Base-by-base conservation (phyloP, 148 eudicot genomes). In the Pouteria glomerata region DNA sequence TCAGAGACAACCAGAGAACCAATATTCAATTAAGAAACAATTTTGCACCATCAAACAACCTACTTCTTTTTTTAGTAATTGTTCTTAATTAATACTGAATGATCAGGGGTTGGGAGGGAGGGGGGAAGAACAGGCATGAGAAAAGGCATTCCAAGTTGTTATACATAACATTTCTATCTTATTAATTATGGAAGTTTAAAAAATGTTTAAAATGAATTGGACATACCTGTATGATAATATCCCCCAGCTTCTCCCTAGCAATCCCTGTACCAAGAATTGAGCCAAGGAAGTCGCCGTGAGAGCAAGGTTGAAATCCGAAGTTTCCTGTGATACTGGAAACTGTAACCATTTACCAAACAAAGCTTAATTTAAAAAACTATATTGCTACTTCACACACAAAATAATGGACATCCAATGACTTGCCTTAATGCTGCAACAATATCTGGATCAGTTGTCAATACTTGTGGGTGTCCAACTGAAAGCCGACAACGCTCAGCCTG, bases 211-310 rank as follows among this genome's bases (percentile, higher is more conserved):
- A 45, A 69, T 59, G 13, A 71, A 42, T 13, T 31, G 39, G 52
- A 59, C n/a, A 68, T 76, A 85, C 98, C 98, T 89, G 93, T 80
- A 94, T 79, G 57, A 94, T 65, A 63, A 94, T 85, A 84, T 94
- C 98, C 16, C 98, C 98, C 35, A 94, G 73, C 79, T 88, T 91
- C 73, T 91, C 96, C 81, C 98, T 86, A 69, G 87, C 84, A 61
- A 91, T 91, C 61, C 98, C 98, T 24, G 97, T 89, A 57, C 91
- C 93, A 70, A 94, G 86, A 68, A 94, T 80, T 75, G 98, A 78
- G 63, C 98, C 98, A 62, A 94, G 97, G 82, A 94, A 89, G 77
- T 89, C 98, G 67, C 98, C 93, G 76, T 91, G 98, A 74, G 91
- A 78, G 77, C 87, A 85, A 61, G 96, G 84, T 78, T 88, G 90